Base-by-base conservation (phyloP, 2,329 filamentous ascomycete species). In the Diaporthe ampelina region DNA sequence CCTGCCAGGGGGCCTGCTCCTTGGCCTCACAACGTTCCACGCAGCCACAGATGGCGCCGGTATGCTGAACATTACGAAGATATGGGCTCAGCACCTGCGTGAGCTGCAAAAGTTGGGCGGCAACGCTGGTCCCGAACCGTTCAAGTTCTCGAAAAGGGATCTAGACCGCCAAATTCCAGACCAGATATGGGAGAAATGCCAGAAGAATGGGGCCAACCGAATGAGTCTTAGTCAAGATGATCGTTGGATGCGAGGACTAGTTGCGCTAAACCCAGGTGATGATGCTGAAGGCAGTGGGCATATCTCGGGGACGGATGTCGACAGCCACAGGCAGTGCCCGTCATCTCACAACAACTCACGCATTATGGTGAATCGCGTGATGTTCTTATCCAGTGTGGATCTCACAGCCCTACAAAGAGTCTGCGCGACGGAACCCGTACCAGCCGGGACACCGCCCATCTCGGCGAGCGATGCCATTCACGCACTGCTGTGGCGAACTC, bases 381-480 rank as follows among this genome's bases (percentile, higher is more conserved):
- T 43, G 26, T 63, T 63, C 58, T 21, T 63, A 21, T 63, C 58
- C 32, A 63, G 58, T 37, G 32, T 21, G 32, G 58, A 63, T 37
- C 58, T 63, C 19, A 21, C 29, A 8, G 58, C 32, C 58, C 58
- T 63, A 1, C 32, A 63, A 15, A 21, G 45, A 9, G 11, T 6
- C 19, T 63, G 58, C 35, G 32, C 35, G 21, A 37, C 58, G 17
- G 35, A 43, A 15, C 58, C 58, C 35, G 15, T 43, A 19, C 29
- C 58, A 21, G 17, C 58, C 7, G 58, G 58, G n/a, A 24, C 58
- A 43, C 19, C 58, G 1, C 32, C 58, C 58, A 45, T 63, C 58
- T 63, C 58, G 11, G 32, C 32, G 2, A 63, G 58, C 58, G 58
- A 63, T 40, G 58, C 58, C 35, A 63, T 63, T 21, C 19, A 63